phyloP scores from a whole-genome alignment of 140 eudicot genomes.

The Anethum foeniculum region DNA sequence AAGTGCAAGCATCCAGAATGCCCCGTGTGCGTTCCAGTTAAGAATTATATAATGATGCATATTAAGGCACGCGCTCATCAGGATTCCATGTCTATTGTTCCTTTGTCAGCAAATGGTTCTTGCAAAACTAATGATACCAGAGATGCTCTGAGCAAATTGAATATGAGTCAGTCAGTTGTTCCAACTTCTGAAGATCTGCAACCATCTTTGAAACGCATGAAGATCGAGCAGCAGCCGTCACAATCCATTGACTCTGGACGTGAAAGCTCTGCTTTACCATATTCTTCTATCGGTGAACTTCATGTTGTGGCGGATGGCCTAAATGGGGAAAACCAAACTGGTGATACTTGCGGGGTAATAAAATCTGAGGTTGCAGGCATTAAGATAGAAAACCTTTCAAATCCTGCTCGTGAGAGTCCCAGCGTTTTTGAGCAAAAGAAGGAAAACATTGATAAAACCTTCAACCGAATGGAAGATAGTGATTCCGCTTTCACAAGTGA shows the following conservation, averaged over 20 bases:
- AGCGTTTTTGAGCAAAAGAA: slow-evolving; percentile 24
- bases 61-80: slow-evolving; percentile 30
- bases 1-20: slow-evolving; percentile 50
- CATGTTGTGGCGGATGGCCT: slow-evolving; percentile 31
- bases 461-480: slow-evolving; percentile 24
- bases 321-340: slow-evolving; percentile 25
- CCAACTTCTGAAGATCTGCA: slow-evolving; percentile 43
- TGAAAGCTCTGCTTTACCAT: slow-evolving; percentile 27
- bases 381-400: slow-evolving; percentile 36
- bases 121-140: slow-evolving; percentile 28
- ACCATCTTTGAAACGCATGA: slow-evolving; percentile 62
- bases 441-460: slow-evolving; percentile 32
- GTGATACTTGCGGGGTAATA: slow-evolving; percentile 24
- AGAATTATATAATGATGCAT: slow-evolving; percentile 28
- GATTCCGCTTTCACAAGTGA: slow-evolving; percentile 25
- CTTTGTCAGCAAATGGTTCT: slow-evolving; percentile 24
- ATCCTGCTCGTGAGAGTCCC: slow-evolving; percentile 34
- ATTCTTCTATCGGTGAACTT: slow-evolving; percentile 29
- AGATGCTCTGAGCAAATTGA: slow-evolving; percentile 28
- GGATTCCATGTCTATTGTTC: slow-evolving; percentile 33
- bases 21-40: slow-evolving; percentile 75
- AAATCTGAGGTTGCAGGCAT: slow-evolving; percentile 51
- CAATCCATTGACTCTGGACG: slow-evolving; percentile 34
- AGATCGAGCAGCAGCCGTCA: slow-evolving; percentile 48
- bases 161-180: slow-evolving; percentile 35